Evolutionary conservation across 768 basidiomycete genomes (phyloP).

Genomic region (Cyclocybe cylindracea): DNA sequence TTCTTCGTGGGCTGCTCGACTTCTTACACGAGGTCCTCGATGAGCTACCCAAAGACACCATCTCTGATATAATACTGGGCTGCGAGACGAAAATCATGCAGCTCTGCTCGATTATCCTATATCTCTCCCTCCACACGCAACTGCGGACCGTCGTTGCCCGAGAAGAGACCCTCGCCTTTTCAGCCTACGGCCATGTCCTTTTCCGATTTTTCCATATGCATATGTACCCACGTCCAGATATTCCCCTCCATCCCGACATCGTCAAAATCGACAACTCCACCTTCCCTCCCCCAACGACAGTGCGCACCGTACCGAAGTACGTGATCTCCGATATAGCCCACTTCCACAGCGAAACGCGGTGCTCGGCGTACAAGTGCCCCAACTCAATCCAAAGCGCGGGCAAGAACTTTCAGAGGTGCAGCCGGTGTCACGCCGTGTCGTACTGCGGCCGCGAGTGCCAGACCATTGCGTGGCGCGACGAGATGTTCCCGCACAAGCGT

Average conservation of each 20-base stretch:
- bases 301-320: background rate
- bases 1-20: background rate
- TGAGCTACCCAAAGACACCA: too few relatives aligned
- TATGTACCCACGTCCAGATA: slow-evolving; percentile 5
- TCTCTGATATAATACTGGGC: background rate
- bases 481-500: slow-evolving; percentile 10
- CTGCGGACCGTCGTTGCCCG: background rate
- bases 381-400: slow-evolving; percentile 5
- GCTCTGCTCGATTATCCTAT: slow-evolving; percentile 6
- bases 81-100: slow-evolving; percentile 9
- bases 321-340: background rate
- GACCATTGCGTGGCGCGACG: slow-evolving; percentile 7
- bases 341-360: slow-evolving; percentile 4
- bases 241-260: slow-evolving; percentile 6
- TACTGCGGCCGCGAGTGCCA: slow-evolving; percentile 14
- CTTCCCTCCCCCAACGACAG: slow-evolving; percentile 2
- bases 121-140: background rate
- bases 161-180: background rate
- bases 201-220: slow-evolving; percentile 16
- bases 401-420: slow-evolving; percentile 8
- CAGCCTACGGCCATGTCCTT: background rate
- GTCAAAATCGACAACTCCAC: background rate
- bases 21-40: background rate
- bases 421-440: slow-evolving; percentile 5
- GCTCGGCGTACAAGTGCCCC: slow-evolving; percentile 8